Conservation (phyloP, 805 yeast species). For the Spathaspora girioi region DNA sequence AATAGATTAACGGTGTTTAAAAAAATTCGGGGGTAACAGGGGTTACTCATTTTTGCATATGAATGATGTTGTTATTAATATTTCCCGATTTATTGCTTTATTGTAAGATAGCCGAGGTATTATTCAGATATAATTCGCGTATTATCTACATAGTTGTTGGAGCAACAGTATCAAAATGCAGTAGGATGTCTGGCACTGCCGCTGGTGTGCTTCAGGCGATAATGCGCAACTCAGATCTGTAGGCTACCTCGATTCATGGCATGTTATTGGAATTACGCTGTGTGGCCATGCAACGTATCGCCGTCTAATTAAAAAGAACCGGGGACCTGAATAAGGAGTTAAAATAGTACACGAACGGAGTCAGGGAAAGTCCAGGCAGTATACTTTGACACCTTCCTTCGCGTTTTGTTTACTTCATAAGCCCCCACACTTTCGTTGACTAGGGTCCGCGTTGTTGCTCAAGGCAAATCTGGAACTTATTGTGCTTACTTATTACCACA, state of each 20-base stretch:
- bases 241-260: too few relatives aligned
- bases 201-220: not conserved
- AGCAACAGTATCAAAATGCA: not conserved
- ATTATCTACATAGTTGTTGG: too few relatives aligned
- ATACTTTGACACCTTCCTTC: too few relatives aligned
- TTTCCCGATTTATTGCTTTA: not conserved
- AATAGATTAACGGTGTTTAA: not conserved
- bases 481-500: not conserved
- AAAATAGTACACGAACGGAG: not conserved
- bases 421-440: not conserved
- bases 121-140: not conserved
- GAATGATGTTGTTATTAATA: not conserved
- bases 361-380: not conserved
- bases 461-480: not conserved
- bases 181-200: not conserved
- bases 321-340: not conserved
- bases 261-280: too few relatives aligned
- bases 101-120: not conserved
- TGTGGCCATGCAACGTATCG: too few relatives aligned
- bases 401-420: not conserved
- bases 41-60: not conserved
- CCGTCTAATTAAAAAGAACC: too few relatives aligned
- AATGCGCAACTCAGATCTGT: not conserved
- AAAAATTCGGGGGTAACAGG: not conserved
- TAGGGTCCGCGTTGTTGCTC: not conserved